Base-by-base conservation (phyloP, 345 rosid genomes). In the Euphorbia lathyris region DNA sequence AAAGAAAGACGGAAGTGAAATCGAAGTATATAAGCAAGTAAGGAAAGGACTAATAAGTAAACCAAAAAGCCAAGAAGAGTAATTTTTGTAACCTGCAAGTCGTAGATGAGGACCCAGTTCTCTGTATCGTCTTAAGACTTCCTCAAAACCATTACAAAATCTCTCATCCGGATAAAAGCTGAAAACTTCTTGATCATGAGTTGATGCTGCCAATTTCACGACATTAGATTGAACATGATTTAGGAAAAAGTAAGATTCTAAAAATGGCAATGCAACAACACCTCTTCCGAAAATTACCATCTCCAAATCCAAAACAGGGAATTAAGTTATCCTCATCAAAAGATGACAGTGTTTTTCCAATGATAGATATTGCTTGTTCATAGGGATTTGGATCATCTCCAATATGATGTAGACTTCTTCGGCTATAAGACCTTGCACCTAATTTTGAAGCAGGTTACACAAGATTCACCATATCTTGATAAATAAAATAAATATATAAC, bases 111-210 rank as follows among this genome's bases (percentile, higher is more conserved):
- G 99, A 65, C 82, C 86, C 19, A 92, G 78, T 52, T 90, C 91
- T 81, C 86, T 87, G 70, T 92, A 96, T 55, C 85, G 83, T 65
- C 76, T 58, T 34, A 96, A 87, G 40, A 90, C 97, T 79, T 92
- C 97, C 80, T 90, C 98, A 59, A 96, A 96, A 34, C 99, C 99
- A 19, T 83, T 73, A 69, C 97, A 96, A 78, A 71, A 75, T 29
- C 79, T 76, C 72, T 89, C 96, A 52, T 86, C 86, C 0, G 82
- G 78, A 78, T 77, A 79, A 84, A 92, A 96, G 81, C 89, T 86
- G 80, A 96, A 90, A n/a, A 96, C 96, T 43, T 96, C 98, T 78
- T 89, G 96, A 78, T 92, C 98, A 73, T 90, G 98, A 0, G 99
- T 92, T 58, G 96, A 85, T 27, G 97, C 96, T 94, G 81, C 76